Evolutionary conservation across 371 early-diverging fungal genomes (phyloP), one percentile per base, ranked within the genome.

Genomic region (Chytridium lagenaria): DNA sequence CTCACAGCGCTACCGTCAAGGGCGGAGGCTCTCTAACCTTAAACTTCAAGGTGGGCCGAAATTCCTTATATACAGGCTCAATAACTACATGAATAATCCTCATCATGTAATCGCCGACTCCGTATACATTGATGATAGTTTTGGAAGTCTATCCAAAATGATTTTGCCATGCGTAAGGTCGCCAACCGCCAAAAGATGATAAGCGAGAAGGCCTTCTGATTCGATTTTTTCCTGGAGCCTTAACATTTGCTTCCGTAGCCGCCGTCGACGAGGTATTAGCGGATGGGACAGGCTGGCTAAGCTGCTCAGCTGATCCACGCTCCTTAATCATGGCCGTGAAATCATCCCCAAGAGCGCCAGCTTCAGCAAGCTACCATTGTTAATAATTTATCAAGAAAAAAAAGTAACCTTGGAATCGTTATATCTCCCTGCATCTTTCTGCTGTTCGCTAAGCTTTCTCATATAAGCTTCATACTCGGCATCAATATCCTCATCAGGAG

Each of bases 141-240:
- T 80, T 1, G 90, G 89, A 26, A 88, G 83, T 30, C 87, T 79
- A 5, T 85, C 79, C 22, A 91, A 65, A 5, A 91, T 80, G 22
- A 79, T 69, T 39, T 84, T 74, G 12, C 90, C 90, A 40, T 88
- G 81, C 2, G 75, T 72, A 1, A 91, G 40, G 64, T 90, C 91
- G 0, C 94, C 93, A 3, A 92, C 83, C 2, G 88, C 85, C 0
- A 93, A 49, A 12, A 93, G 80, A 3, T 92, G 90, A 28, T 80
- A 80, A 2, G 85, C 78, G 7, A 94, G 10, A 87, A 87, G 26
- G 89, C 87, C 38, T 91, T 87, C 72, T 94, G 93, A 66, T 82
- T 80, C 76, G 52, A 61, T 79, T 19, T 67, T 49, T 71, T 70
- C 23, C 75, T 70, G 67, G 26, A 7, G 67, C n/a, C 10, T n/a